Base-by-base conservation (phyloP, 1,284 basidiomycete genomes). In the Leccinum solheimii region DNA sequence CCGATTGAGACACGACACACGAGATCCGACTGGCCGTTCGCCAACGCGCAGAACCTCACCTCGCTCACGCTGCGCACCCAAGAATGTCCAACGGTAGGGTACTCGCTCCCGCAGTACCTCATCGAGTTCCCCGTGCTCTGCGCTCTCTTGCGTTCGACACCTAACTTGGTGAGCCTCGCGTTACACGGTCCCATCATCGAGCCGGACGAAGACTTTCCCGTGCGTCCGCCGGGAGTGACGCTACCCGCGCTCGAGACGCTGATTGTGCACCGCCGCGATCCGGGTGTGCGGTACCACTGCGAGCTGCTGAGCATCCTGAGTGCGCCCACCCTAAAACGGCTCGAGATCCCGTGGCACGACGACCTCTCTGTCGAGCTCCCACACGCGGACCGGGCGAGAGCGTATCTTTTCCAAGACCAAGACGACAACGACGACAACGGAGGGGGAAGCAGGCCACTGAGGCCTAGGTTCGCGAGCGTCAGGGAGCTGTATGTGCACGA, bases 331-430 rank as follows among this genome's bases (percentile, higher is more conserved):
- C 65, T 71, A 32, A 61, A 54, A 57, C 62, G 19, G 16, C 61
- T 72, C 30, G 67, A 69, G 51, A 62, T 71, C 23, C 69, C 62
- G 1, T 69, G 67, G 69, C 66, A 68, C 19, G 66, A 71, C 2
- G 66, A 64, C 36, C 64, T 69, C 38, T 30, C 38, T 5, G 52
- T 59, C 2, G 62, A 66, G 55, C 30, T 45, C 16, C 55, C 60
- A n/a, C 10, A 48, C 16, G 26, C n/a, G 2, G 45, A 71, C n/a
- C 66, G 32, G 1, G 40, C 43, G 3, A 53, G 59, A 8, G 21
- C 51, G 10, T 72, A 63, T 52, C 59, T 69, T n/a, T 58, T 70
- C 1, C 13, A 66, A 6, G 56, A 1, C 0, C 30, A 70, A 23
- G 63, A 65, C n/a, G 30, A 45, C 16, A 40, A 40, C 40, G 19